Evolutionary conservation across 106 monocot genomes (phyloP).

Genomic region (Dendrobium chrysotoxum): DNA sequence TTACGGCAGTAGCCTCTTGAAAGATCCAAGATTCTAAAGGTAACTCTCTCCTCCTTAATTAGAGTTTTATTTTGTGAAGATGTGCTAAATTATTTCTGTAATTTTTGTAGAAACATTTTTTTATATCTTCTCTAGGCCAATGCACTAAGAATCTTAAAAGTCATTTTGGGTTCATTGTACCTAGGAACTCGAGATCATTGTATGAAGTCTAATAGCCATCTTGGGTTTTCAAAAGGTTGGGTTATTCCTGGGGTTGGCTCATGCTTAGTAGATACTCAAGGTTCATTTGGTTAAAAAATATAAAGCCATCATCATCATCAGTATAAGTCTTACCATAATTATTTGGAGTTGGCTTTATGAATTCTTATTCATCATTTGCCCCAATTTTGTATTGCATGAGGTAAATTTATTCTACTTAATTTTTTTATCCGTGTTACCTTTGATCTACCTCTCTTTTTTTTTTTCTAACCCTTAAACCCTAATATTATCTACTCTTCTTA

Average conservation of each 20-base stretch:
- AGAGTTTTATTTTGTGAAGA: neutral
- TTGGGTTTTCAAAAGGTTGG: neutral
- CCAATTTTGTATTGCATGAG: no score
- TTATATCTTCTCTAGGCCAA: neutral
- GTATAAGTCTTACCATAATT: neutral
- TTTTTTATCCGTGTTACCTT: neutral
- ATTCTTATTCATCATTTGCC: neutral
- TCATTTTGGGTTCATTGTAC: neutral
- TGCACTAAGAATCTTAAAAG: neutral
- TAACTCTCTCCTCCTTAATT: neutral
- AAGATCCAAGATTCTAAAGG: neutral
- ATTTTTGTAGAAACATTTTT: neutral
- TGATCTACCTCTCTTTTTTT: neutral
- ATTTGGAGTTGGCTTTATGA: neutral
- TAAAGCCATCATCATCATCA: neutral
- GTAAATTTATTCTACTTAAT: neutral
- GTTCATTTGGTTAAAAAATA: neutral
- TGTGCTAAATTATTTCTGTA: neutral
- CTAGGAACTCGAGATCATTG: neutral
- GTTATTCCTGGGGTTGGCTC: neutral
- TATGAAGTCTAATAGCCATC: neutral
- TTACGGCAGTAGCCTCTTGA: conserved; percentile 49
- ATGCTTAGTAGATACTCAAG: neutral
- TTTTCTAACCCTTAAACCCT: neutral
- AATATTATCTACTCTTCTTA: neutral